Conservation (phyloP, 805 yeast species). For the Kazachstania martiniae region DNA sequence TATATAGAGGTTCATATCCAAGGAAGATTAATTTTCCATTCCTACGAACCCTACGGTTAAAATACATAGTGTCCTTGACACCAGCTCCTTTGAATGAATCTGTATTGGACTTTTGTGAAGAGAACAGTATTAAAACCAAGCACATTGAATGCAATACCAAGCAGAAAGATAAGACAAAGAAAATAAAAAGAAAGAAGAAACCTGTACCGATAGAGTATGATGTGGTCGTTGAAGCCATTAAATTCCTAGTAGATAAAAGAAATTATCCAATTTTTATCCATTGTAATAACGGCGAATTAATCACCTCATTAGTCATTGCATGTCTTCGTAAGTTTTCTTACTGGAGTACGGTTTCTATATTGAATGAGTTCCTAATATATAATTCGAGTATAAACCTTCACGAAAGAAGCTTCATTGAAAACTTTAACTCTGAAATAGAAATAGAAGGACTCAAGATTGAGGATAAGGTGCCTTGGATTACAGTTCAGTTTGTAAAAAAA, state of each 20-base stretch:
- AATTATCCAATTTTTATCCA: conserved; percentile 71
- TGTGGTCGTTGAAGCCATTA: conserved; percentile 50
- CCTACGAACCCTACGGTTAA: conserved; percentile 51
- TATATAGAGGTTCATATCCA: conserved; percentile 85
- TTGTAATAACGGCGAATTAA: conserved; percentile 83
- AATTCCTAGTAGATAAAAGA: conserved; percentile 45
- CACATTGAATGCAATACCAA: conserved; percentile 35
- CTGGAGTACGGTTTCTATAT: conserved; percentile 84
- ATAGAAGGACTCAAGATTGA: conserved; percentile 31
- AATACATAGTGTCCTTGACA: conserved; percentile 66
- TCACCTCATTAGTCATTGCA: conserved; percentile 74
- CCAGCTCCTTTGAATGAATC: conserved; percentile 54
- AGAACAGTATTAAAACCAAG: conserved; percentile 45
- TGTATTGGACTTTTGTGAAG: conserved; percentile 41
- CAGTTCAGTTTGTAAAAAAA: conserved; percentile 12
- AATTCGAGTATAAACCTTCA: conserved; percentile 69
- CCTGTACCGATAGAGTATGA: conserved; percentile 70
- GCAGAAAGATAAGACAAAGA: conserved; percentile 14
- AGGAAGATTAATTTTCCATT: conserved; percentile 62
- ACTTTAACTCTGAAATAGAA: conserved; percentile 54
- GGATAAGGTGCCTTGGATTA: conserved; percentile 29
- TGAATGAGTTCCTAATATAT: conserved; percentile 72
- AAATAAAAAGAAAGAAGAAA: conserved; percentile 70
- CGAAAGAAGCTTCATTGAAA: conserved; percentile 76
- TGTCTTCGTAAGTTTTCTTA: conserved; percentile 72